Conservation (phyloP, 2,329 filamentous ascomycete genomes). For the Monosporascus sp. region DNA sequence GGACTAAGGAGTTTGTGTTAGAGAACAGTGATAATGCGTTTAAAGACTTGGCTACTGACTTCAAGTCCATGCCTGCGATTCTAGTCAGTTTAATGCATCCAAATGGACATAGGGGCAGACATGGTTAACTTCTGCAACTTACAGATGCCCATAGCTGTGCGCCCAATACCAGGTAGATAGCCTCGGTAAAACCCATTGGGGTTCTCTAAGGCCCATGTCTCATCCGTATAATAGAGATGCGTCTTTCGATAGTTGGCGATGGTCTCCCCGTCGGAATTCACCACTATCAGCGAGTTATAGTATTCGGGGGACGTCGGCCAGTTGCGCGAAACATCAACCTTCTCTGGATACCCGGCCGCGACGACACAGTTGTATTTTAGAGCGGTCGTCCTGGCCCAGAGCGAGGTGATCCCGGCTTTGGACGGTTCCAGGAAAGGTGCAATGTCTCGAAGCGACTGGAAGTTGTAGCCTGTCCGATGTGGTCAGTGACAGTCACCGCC, state of each 20-base stretch:
- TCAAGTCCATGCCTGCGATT: slow-evolving; percentile 52
- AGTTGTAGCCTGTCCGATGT: slow-evolving; percentile 62
- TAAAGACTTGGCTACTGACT: slow-evolving; percentile 34
- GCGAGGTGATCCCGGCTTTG: slow-evolving; percentile 58
- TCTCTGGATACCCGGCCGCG: slow-evolving; percentile 70
- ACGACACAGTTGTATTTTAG: slow-evolving; percentile 63
- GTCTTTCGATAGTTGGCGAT: slow-evolving; percentile 57
- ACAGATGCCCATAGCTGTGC: slow-evolving; percentile 56
- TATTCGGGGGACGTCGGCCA: slow-evolving; percentile 44
- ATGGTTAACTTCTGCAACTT: slow-evolving; percentile 20
- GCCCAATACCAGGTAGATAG: slow-evolving; percentile 42
- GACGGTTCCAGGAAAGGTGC: slow-evolving; percentile 62
- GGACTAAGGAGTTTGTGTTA: slow-evolving; percentile 31
- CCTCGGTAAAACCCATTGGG: slow-evolving; percentile 43
- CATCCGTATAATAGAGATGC: slow-evolving; percentile 54
- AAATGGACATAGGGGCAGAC: slow-evolving; percentile 2
- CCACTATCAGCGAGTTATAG: slow-evolving; percentile 44
- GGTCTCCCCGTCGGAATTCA: slow-evolving; percentile 42
- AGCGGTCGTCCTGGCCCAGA: slow-evolving; percentile 67
- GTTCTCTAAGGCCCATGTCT: slow-evolving; percentile 57
- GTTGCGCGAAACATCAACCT: slow-evolving; percentile 43
- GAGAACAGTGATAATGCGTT: slow-evolving; percentile 9
- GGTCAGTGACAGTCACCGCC: too few species aligned
- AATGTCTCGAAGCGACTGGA: slow-evolving; percentile 63
- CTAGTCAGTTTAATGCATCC: slow-evolving; percentile 7